Conservation (phyloP, 306 rosid genomes). For the Sechiopsis laciniata region DNA sequence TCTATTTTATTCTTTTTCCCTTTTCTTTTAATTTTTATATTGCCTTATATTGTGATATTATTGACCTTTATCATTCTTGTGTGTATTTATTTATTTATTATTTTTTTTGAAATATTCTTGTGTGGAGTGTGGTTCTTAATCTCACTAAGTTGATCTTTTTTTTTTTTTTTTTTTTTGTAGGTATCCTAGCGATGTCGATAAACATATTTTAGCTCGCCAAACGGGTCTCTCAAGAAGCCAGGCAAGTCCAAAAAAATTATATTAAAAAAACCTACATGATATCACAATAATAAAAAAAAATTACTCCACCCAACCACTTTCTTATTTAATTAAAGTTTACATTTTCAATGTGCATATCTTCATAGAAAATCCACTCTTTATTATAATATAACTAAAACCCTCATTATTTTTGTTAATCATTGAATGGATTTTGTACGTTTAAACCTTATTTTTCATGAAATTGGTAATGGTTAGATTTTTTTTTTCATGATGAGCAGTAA, state of each 20-base stretch:
- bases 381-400: background rate
- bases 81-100: no score
- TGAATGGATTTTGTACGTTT: background rate
- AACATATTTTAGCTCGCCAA: slow-evolving; percentile 92
- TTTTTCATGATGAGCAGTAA: background rate
- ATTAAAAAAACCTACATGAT: background rate
- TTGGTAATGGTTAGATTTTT: background rate
- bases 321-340: slow-evolving; percentile 10
- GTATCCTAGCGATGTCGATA: slow-evolving; percentile 95
- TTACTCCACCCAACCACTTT: background rate
- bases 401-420: background rate
- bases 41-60: no score
- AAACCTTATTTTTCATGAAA: slow-evolving; percentile 1
- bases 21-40: no score
- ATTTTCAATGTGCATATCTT: background rate
- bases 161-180: slow-evolving; percentile 42
- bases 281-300: background rate
- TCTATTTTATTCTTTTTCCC: background rate
- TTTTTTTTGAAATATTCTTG: background rate
- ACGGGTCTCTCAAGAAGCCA: slow-evolving; percentile 99
- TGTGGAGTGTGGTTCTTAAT: slow-evolving; percentile 8
- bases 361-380: slow-evolving; percentile 8
- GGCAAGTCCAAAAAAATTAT: slow-evolving; percentile 41
- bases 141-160: no score
- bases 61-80: no score